Percentiles rank a stretch among this genome's conserved stretches.
These are phyloP conservation scores for Neurospora sp. DNA, from an alignment of 495 filamentous ascomycete genomes.

Conservation along the genomic window DNA sequence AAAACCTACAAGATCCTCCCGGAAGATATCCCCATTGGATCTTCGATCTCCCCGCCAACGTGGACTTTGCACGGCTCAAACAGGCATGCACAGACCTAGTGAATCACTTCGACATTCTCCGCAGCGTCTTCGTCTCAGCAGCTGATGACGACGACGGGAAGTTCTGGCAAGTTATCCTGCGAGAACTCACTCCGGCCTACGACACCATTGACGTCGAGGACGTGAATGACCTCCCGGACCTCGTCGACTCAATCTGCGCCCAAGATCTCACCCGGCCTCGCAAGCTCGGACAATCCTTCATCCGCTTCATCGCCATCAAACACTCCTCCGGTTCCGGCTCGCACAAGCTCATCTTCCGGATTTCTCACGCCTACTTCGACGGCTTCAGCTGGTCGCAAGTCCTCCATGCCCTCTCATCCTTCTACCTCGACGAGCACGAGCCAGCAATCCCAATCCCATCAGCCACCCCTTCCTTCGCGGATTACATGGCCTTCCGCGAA, in stretches of 20 bases:
- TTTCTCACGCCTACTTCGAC: constrained; percentile 63
- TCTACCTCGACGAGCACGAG: constrained; percentile 36
- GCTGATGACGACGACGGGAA: constrained; percentile 20
- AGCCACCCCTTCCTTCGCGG: neutral
- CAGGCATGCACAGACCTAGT: constrained; percentile 23
- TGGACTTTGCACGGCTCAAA: constrained; percentile 39
- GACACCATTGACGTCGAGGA: constrained; percentile 40
- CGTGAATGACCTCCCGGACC: constrained; percentile 24
- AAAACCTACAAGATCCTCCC: constrained; percentile 26
- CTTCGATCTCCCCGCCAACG: constrained; percentile 45
- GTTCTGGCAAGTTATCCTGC: constrained; percentile 52
- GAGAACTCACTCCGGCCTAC: constrained; percentile 41
- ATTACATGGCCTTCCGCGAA: neutral
- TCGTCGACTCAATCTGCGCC: constrained; percentile 10
- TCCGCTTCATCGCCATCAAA: constrained; percentile 44
- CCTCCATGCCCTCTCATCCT: constrained; percentile 41
- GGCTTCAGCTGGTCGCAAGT: constrained; percentile 52
- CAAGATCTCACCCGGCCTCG: constrained; percentile 26
- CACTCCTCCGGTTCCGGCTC: constrained; percentile 19
- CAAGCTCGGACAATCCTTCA: constrained; percentile 42
- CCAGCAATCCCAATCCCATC: neutral
- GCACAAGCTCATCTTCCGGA: constrained; percentile 47
- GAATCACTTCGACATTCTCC: constrained; percentile 50
- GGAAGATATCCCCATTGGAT: constrained; percentile 14
- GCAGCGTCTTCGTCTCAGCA: constrained; percentile 52